Evolutionary conservation across 345 rosid genomes (phyloP).

Genomic region (Conringia planisiliqua): DNA sequence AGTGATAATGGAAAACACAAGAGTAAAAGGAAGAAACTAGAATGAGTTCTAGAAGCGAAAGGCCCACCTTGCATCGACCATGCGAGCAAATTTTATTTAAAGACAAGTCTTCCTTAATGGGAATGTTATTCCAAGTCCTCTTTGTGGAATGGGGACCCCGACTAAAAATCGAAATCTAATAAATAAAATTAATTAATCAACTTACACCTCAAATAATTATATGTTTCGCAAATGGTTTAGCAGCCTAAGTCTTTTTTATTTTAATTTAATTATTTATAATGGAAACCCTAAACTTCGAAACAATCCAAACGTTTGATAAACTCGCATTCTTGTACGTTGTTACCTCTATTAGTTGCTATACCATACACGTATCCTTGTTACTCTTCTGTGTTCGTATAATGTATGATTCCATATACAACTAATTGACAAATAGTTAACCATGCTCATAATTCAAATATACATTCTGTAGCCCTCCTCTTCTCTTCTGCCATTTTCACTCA

Average conservation of each 20-base stretch:
- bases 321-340: neutral
- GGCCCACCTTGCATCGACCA: conserved; percentile 9
- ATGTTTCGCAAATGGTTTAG: neutral
- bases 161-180: neutral
- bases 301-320: neutral
- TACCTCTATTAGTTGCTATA: neutral
- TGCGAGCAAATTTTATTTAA: neutral
- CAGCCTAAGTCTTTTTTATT: neutral
- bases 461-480: neutral
- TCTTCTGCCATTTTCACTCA: neutral
- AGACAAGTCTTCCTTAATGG: conserved; percentile 23
- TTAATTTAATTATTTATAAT: neutral
- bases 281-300: neutral
- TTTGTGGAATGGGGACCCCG: conserved; percentile 25
- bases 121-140: conserved; percentile 28
- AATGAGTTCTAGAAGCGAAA: conserved; percentile 15
- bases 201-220: neutral
- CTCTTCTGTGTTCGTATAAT: neutral
- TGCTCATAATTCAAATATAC: neutral
- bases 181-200: neutral
- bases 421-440: neutral
- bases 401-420: neutral
- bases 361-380: conserved; percentile 1
- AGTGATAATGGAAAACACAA: neutral
- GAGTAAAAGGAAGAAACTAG: neutral